These are phyloP conservation scores for Vigna mungo DNA, from an alignment of 306 rosid species.

Conservation along the genomic window DNA sequence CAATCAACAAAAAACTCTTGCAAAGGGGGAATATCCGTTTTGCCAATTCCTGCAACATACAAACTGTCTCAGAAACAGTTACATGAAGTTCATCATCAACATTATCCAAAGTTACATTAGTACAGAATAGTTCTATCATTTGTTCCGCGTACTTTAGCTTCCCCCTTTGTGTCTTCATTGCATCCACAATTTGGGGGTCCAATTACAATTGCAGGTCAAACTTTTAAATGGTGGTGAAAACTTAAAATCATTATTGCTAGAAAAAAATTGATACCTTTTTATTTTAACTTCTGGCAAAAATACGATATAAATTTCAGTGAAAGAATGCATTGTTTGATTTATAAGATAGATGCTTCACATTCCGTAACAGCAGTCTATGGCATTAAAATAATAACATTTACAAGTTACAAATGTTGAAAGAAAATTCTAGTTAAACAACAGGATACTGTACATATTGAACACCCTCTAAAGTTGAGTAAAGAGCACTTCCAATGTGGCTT, in stretches of 20 bases:
- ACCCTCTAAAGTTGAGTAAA: neutral
- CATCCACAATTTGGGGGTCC: neutral
- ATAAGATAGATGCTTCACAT: slow-evolving; percentile 25
- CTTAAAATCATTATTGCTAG: neutral
- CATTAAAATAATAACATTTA: neutral
- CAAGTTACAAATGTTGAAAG: slow-evolving; percentile 16
- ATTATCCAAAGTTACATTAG: slow-evolving; percentile 8
- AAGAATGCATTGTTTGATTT: slow-evolving; percentile 9
- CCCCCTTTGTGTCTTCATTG: neutral
- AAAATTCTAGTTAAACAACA: slow-evolving; percentile 21
- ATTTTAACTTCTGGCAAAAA: neutral
- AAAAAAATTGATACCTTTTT: neutral
- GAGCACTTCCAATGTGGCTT: slow-evolving; percentile 1
- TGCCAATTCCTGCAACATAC: slow-evolving; percentile 78
- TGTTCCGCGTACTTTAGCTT: slow-evolving; percentile 14
- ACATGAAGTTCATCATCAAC: slow-evolving; percentile 20
- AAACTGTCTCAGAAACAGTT: slow-evolving; percentile 40
- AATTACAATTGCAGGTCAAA: slow-evolving; percentile 3
- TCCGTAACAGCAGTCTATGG: slow-evolving; percentile 20
- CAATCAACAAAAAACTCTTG: slow-evolving; percentile 79
- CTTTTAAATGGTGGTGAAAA: neutral
- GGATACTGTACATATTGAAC: neutral
- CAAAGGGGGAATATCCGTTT: slow-evolving; percentile 89
- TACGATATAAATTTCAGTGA: neutral
- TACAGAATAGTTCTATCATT: neutral